Evolutionary conservation across 1,284 basidiomycete genomes (phyloP).

Genomic region (Cryptococcus floricola): DNA sequence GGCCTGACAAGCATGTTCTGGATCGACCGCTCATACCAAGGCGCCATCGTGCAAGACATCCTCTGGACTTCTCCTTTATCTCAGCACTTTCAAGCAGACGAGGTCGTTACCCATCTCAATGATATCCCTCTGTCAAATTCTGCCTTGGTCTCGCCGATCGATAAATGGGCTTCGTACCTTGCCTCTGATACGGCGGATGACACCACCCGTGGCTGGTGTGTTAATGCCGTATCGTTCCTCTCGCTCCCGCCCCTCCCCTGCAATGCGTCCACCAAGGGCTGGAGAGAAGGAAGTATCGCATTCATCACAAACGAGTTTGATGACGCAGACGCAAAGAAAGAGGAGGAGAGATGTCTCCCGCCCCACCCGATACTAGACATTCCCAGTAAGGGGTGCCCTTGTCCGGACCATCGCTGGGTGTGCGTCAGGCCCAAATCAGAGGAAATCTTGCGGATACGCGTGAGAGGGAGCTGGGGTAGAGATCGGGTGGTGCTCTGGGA

Average conservation of each 20-base stretch:
- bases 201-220: conserved; percentile 30
- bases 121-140: conserved; percentile 11
- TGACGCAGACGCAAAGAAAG: background rate
- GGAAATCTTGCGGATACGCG: conserved; percentile 31
- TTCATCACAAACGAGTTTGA: background rate
- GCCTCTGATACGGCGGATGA: conserved; percentile 17
- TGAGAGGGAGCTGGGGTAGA: conserved; percentile 6
- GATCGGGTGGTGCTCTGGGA: conserved; percentile 33
- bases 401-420: conserved; percentile 20
- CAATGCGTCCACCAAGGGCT: background rate
- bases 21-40: conserved; percentile 20
- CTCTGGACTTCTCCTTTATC: conserved; percentile 26
- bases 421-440: conserved; percentile 31
- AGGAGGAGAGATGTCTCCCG: conserved; percentile 21
- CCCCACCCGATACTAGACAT: conserved; percentile 34
- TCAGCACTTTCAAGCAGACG: conserved; percentile 25
- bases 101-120: conserved; percentile 40
- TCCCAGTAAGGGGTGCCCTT: conserved; percentile 22
- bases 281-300: background rate
- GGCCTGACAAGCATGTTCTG: conserved; percentile 31
- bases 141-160: conserved; percentile 2
- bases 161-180: conserved; percentile 34
- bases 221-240: conserved; percentile 13
- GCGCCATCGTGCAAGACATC: conserved; percentile 29
- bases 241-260: conserved; percentile 1